Evolutionary conservation across 208 protist species (phyloP), one percentile per base, ranked within the genome.

Genomic region (Trypanosoma platydactyli): DNA sequence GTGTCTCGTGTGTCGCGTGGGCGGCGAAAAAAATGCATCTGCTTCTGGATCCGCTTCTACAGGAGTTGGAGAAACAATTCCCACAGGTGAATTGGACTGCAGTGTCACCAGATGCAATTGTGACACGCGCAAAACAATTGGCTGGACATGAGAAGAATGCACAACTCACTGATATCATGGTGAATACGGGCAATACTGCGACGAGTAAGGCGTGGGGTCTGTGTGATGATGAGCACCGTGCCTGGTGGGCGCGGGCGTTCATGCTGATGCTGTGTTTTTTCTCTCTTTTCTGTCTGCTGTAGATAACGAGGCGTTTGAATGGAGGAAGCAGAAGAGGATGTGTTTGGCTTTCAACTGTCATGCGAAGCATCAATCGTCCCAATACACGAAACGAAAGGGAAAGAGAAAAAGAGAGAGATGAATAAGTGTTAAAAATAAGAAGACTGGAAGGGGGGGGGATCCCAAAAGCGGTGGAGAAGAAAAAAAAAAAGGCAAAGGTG

Each of bases 81-180:
- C 86, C 89, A 6, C 77, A 84, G 64, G 81, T 91, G 40, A 82
- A 89, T 71, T 92, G 84, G 83, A 58, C 71, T 35, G 79, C 61
- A 2, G 77, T 77, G n/a, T 89, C 81, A 38, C 80, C 88, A 15
- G 77, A 91, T 49, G 79, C 64, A 45, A 69, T 94, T 27, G 83
- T 84, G 9, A 80, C 48, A 33, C 35, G 64, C 12, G 85, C 86
- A 29, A 53, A 88, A 51, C 73, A 88, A 67, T 61, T 94, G 16
- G 85, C 83, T 13, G 79, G 83, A 40, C 74, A 90, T 57, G 67
- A 72, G 0, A 24, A 35, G 35, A 20, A 25, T 7, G 51, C 9
- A 4, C 40, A 24, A 18, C 9, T 30, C 40, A 27, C 50, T 69
- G 27, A 80, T 80, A 60, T 77, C 76, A 7, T 71, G 45, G 73